Evolutionary conservation across 441 rosid genomes (phyloP).

Genomic region (Erysimum cheiri): DNA sequence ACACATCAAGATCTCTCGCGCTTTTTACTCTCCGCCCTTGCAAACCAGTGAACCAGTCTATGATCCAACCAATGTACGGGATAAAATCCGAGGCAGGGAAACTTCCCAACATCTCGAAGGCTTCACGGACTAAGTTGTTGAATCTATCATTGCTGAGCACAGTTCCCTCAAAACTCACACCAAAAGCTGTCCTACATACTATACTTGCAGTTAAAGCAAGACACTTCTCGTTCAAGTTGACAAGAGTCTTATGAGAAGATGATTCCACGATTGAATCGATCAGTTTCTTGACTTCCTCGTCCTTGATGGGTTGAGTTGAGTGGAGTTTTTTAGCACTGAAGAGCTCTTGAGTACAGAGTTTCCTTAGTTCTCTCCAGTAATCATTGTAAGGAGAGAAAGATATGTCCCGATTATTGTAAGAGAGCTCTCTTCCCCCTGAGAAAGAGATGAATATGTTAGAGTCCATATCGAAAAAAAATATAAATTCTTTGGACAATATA

Average conservation of each 20-base stretch:
- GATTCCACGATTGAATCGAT: constrained; percentile 42
- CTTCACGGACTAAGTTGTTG: constrained; percentile 43
- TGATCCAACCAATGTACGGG: constrained; percentile 52
- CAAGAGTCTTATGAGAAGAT: constrained; percentile 35
- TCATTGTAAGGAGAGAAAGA: constrained; percentile 51
- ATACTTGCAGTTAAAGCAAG: constrained; percentile 44
- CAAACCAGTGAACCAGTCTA: constrained; percentile 48
- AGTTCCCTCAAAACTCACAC: constrained; percentile 42
- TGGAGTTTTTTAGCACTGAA: constrained; percentile 50
- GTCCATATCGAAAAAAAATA: too few species aligned
- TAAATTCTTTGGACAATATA: too few species aligned
- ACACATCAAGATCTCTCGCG: constrained; percentile 42
- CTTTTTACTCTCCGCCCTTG: constrained; percentile 43
- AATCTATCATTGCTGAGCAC: constrained; percentile 36
- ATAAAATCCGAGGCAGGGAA: constrained; percentile 51
- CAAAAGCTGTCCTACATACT: constrained; percentile 49
- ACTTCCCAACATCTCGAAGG: constrained; percentile 36
- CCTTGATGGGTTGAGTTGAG: constrained; percentile 49
- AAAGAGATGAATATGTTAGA: neutral
- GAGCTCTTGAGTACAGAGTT: constrained; percentile 45
- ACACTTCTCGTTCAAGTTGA: constrained; percentile 46
- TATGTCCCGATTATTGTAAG: constrained; percentile 50
- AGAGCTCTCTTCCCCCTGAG: constrained; percentile 36
- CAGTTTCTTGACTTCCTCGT: constrained; percentile 46
- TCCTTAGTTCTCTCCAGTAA: constrained; percentile 52